A percentile compares a stretch with the other conserved stretches of the same genome.
Evolutionary conservation across 2,329 filamentous ascomycete genomes (phyloP).

Genomic region (Cadophora sp.): DNA sequence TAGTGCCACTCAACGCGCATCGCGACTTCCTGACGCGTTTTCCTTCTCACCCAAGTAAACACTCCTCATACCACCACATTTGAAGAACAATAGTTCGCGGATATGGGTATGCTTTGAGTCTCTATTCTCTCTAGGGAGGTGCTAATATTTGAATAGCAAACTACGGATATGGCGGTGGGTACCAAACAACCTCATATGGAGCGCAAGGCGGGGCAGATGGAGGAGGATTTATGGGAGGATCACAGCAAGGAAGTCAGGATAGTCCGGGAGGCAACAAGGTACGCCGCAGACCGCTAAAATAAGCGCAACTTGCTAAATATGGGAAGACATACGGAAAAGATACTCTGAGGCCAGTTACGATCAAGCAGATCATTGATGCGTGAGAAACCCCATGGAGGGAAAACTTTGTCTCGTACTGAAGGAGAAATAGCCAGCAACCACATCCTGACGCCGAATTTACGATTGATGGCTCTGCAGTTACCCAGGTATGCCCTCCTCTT

Average conservation of each 20-base stretch:
- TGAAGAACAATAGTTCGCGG: conserved; percentile 11
- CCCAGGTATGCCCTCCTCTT: conserved; percentile 51
- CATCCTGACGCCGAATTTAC: conserved; percentile 79
- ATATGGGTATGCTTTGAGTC: conserved; percentile 24
- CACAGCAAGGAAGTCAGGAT: conserved; percentile 64
- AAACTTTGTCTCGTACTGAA: conserved; percentile 23
- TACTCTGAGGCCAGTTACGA: conserved; percentile 89
- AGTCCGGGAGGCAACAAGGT: conserved; percentile 54
- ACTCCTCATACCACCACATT: conserved; percentile 11
- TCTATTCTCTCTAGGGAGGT: background rate
- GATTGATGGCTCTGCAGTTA: conserved; percentile 78
- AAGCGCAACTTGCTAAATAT: background rate
- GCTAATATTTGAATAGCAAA: conserved; percentile 34
- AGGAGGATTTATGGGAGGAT: conserved; percentile 68
- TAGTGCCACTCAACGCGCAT: conserved; percentile 22
- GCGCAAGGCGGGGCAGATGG: conserved; percentile 64
- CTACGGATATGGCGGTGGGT: conserved; percentile 42
- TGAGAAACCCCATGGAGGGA: conserved; percentile 22
- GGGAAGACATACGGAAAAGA: conserved; percentile 70
- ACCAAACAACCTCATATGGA: conserved; percentile 48
- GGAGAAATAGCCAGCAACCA: conserved; percentile 59
- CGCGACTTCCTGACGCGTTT: conserved; percentile 19
- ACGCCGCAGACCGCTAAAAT: conserved; percentile 23
- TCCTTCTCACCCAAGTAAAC: conserved; percentile 7
- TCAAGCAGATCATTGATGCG: conserved; percentile 91